Conservation (phyloP, 2,329 filamentous ascomycete genomes). For the Talaromyces atroroseus region DNA sequence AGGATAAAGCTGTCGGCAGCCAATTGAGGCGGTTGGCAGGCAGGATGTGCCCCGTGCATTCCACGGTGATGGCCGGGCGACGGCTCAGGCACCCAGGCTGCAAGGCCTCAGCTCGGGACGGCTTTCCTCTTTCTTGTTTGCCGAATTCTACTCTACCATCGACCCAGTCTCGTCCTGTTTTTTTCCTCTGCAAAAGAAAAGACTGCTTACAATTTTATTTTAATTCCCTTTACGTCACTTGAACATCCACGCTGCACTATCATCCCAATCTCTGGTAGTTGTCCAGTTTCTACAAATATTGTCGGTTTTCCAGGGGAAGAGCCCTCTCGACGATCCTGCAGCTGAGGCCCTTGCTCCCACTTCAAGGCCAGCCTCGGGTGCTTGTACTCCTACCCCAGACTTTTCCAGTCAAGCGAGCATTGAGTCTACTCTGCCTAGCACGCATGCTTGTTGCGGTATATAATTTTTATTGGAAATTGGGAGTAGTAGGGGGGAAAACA, state of each 20-base stretch:
- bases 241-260: background rate
- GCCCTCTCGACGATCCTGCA: background rate
- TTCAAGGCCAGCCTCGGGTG: background rate
- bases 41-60: constrained; percentile 2
- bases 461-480: background rate
- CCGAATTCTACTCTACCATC: constrained; percentile 1
- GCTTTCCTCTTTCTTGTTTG: background rate
- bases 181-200: background rate
- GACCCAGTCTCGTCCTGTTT: constrained; percentile 1
- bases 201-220: background rate
- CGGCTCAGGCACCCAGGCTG: constrained; percentile 6
- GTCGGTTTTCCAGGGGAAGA: background rate
- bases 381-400: background rate
- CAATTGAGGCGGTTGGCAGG: background rate
- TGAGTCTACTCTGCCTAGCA: background rate
- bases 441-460: background rate
- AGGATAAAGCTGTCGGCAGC: background rate
- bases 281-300: background rate
- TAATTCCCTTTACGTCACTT: background rate
- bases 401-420: background rate
- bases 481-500: background rate
- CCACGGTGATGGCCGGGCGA: constrained; percentile 8
- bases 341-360: constrained; percentile 9
- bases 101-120: background rate
- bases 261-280: background rate